These are phyloP conservation scores for Chrysophaeum taylorii DNA, from an alignment of 352 stramenopile species.

Conservation along the genomic window DNA sequence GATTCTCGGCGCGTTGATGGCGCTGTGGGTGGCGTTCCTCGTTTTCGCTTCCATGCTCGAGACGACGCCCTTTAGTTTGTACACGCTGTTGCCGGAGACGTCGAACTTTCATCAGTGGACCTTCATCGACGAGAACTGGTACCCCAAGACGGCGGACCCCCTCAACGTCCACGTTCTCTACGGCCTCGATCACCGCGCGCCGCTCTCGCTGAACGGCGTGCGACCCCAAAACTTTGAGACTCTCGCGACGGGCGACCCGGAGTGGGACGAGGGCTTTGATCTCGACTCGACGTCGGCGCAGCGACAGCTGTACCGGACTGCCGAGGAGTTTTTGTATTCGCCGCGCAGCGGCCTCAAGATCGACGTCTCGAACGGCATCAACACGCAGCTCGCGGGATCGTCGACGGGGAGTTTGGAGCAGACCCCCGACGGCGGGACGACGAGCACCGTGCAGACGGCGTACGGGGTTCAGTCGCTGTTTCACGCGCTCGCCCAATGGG, in stretches of 20 bases:
- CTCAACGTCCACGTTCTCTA: conserved; percentile 16
- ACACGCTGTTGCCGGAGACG: conserved; percentile 11
- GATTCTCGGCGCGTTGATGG: conserved; percentile 5
- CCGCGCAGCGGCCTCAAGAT: neutral
- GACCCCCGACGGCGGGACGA: neutral
- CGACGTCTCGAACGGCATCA: conserved; percentile 11
- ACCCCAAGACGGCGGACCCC: conserved; percentile 9
- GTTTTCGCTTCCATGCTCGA: conserved; percentile 16
- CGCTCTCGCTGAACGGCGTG: no score
- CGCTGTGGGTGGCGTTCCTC: conserved; percentile 13
- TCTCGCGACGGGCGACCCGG: no score
- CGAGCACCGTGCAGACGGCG: neutral
- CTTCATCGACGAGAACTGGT: neutral
- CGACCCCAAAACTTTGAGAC: no score
- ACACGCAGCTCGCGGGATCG: conserved; percentile 15
- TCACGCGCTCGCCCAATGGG: conserved; percentile 9
- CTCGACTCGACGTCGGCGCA: no score
- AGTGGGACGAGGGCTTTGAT: no score
- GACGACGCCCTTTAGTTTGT: conserved; percentile 15
- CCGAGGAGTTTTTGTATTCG: neutral
- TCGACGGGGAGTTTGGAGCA: conserved; percentile 9
- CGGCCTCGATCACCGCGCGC: conserved; percentile 4
- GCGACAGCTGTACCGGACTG: neutral
- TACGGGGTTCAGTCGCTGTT: conserved; percentile 22
- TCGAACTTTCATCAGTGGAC: conserved; percentile 17